Evolutionary conservation across 306 rosid species (phyloP).

Genomic region (Castanospermum australe): DNA sequence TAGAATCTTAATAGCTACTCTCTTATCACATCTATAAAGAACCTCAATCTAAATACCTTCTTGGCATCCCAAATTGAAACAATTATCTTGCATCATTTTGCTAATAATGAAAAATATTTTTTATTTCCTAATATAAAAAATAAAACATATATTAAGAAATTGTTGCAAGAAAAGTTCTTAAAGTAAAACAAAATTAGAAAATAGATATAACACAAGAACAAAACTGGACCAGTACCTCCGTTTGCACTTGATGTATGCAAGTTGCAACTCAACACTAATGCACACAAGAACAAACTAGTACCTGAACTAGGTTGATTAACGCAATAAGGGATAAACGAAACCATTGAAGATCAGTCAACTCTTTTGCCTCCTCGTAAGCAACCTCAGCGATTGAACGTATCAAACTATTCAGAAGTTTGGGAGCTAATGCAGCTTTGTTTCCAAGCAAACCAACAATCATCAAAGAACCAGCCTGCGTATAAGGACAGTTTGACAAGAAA

Average conservation of each 20-base stretch:
- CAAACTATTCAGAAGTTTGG: constrained; percentile 73
- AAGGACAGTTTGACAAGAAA: constrained; percentile 8
- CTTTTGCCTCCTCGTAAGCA: constrained; percentile 62
- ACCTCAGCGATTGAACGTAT: constrained; percentile 69
- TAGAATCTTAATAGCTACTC: background rate
- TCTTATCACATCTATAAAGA: background rate
- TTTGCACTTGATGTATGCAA: constrained; percentile 2
- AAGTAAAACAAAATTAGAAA: background rate
- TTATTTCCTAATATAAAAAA: background rate
- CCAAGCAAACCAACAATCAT: constrained; percentile 86
- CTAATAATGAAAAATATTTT: background rate
- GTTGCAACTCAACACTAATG: background rate
- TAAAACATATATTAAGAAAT: background rate
- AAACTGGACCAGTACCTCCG: background rate
- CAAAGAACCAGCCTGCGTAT: constrained; percentile 80
- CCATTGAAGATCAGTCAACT: constrained; percentile 67
- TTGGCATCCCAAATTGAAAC: background rate
- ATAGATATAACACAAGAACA: background rate
- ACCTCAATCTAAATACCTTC: background rate
- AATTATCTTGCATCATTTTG: background rate
- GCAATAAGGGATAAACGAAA: constrained; percentile 77
- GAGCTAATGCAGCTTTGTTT: constrained; percentile 67
- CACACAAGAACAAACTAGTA: constrained; percentile 24
- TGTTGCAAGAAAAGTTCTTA: background rate
- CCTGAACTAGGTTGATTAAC: constrained; percentile 88